Conservation (phyloP, 805 yeast genomes). For the Kuraishia cidri region DNA sequence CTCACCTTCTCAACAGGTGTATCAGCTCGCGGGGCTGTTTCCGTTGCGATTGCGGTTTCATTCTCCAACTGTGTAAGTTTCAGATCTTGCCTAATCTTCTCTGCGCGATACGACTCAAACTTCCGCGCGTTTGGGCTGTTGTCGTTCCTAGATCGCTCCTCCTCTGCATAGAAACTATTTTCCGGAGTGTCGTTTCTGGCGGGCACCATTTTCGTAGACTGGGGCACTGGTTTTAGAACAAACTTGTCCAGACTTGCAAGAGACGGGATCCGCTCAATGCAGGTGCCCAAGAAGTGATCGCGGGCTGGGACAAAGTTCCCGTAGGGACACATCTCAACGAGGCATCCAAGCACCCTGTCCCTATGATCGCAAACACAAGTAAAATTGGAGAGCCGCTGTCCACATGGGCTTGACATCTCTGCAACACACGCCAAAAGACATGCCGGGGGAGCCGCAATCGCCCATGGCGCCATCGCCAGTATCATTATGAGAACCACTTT, state of each 20-base stretch:
- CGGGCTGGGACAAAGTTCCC: conserved; percentile 33
- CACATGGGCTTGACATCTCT: background rate
- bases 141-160: background rate
- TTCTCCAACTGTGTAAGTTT: too few species aligned
- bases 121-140: background rate
- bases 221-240: background rate
- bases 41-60: too few species aligned
- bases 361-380: conserved; percentile 15
- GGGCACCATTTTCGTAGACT: background rate
- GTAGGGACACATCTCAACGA: conserved; percentile 30
- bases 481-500: too few species aligned
- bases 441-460: too few species aligned
- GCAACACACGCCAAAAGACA: background rate
- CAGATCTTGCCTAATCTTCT: too few species aligned
- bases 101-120: too few species aligned
- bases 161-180: background rate
- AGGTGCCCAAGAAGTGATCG: conserved; percentile 27
- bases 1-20: too few species aligned
- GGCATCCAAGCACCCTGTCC: conserved; percentile 22
- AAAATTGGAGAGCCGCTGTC: background rate
- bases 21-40: too few species aligned
- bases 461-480: too few species aligned
- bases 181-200: background rate
- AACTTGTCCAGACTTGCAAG: background rate
- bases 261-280: conserved; percentile 17